Conservation (phyloP, 495 filamentous ascomycete genomes). For the Hyaloscypha finlandica region DNA sequence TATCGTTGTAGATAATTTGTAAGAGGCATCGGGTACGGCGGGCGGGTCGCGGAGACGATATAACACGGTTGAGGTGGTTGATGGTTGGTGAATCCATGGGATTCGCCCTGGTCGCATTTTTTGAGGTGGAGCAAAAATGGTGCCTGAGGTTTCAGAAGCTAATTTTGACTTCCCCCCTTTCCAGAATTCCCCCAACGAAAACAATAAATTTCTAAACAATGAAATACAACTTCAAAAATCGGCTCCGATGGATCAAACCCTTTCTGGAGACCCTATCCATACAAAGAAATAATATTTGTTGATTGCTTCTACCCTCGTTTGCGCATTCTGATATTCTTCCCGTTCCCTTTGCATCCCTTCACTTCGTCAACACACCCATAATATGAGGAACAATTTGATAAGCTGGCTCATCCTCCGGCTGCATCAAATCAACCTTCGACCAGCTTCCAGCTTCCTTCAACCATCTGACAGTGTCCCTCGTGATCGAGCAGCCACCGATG, state of each 20-base stretch:
- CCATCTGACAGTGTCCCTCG: slow-evolving; percentile 54
- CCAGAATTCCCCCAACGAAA: not conserved
- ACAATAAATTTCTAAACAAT: slow-evolving; percentile 1
- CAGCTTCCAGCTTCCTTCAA: slow-evolving; percentile 58
- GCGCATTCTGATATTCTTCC: not conserved
- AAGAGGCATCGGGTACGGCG: slow-evolving; percentile 22
- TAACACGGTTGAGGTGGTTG: not conserved
- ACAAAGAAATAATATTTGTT: slow-evolving; percentile 12
- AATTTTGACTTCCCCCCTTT: slow-evolving; percentile 4
- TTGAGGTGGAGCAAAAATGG: not conserved
- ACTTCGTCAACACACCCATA: slow-evolving; percentile 53
- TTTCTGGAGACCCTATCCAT: not conserved
- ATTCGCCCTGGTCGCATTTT: not conserved
- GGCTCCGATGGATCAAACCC: not conserved
- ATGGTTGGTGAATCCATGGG: slow-evolving; percentile 6
- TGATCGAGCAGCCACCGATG: slow-evolving; percentile 61
- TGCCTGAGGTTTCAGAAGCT: not conserved
- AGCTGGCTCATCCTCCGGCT: slow-evolving; percentile 46
- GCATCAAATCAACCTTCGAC: slow-evolving; percentile 52
- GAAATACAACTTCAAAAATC: not conserved
- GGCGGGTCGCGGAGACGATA: not conserved
- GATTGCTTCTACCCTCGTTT: not conserved
- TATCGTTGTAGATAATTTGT: slow-evolving; percentile 16
- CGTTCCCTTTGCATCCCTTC: slow-evolving; percentile 18
- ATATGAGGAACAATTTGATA: slow-evolving; percentile 56